A percentile compares a stretch with the other conserved stretches of the same genome.
Evolutionary conservation across 352 stramenopile genomes (phyloP).

Genomic region (Phytophthora quininea): DNA sequence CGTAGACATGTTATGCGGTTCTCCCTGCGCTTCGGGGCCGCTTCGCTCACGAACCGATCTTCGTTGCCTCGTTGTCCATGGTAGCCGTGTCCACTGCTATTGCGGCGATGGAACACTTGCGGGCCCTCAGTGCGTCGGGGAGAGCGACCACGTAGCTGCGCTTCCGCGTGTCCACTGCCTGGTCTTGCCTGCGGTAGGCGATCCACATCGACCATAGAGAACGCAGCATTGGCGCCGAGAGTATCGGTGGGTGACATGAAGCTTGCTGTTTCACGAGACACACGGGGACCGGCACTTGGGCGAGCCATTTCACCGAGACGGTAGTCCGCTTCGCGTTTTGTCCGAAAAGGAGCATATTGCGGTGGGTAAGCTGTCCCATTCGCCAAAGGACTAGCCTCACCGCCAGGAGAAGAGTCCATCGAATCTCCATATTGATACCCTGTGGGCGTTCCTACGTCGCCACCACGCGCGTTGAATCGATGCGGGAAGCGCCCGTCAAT

Average conservation of each 20-base stretch:
- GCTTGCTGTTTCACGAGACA: slow-evolving; percentile 32
- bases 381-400: slow-evolving; percentile 21
- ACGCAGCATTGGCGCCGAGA: slow-evolving; percentile 34
- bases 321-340: slow-evolving; percentile 21
- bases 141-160: slow-evolving; percentile 21
- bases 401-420: slow-evolving; percentile 17
- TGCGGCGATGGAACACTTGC: slow-evolving; percentile 21
- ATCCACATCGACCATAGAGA: slow-evolving; percentile 75
- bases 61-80: slow-evolving; percentile 24
- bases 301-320: slow-evolving; percentile 10
- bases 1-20: slow-evolving; percentile 7
- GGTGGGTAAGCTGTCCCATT: slow-evolving; percentile 22
- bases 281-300: slow-evolving; percentile 10
- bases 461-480: slow-evolving; percentile 19
- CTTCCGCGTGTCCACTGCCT: slow-evolving; percentile 20
- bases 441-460: slow-evolving; percentile 6
- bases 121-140: slow-evolving; percentile 22
- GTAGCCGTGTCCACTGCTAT: slow-evolving; percentile 30
- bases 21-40: slow-evolving; percentile 15
- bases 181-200: slow-evolving; percentile 39
- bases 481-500: slow-evolving; percentile 31
- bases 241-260: slow-evolving; percentile 31
- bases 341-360: slow-evolving; percentile 26
- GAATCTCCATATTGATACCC: slow-evolving; percentile 27
- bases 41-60: slow-evolving; percentile 20